Base-by-base conservation (phyloP, 2,329 filamentous ascomycete genomes). In the Hymenoscyphus fructigenus region DNA sequence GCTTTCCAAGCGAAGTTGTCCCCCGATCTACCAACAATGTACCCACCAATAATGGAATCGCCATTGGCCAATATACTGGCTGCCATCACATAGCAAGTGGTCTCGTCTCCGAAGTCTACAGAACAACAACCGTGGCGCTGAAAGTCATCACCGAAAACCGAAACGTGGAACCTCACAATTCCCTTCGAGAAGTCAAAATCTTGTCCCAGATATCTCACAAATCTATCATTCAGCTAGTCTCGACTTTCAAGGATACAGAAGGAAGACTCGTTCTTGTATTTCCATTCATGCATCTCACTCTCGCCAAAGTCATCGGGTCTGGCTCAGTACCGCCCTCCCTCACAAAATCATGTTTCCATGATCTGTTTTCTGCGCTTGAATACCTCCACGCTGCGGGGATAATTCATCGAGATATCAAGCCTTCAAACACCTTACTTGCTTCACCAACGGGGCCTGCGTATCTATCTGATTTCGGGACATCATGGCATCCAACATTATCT, bases 331-430 rank as follows among this genome's bases (percentile, higher is more conserved):
- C 83, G 15, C 62, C 79, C 1, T 65, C 68, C 3, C 20, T 69
- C 15, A 68, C 64, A 7, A 74, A 75, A 23, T 70, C 74, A 26
- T 86, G 81, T 76, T 95, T 83, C 78, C 78, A 65, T 12, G 88
- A 93, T 70, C 74, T 95, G 6, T 90, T 97, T 74, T 76, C 79
- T 3, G 93, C 87, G 3, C 83, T 99, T 1, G 79, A 79, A 1
- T 84, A 91, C 71, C 81, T 97, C 1, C 95, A 99, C 75, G 71
- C 76, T 7, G 79, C 86, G 28, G 90, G 87, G 7, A 93, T 99
- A 65, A 90, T 99, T 62, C 95, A 99, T 76, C 88, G 95, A 64
- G 95, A 99, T 74, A 81, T 99, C 75, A 99, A 99, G 74, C 95
- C 95, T 0, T 93, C 92, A 0, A 96, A 97, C 61, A 84, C 99